phyloP scores from a whole-genome alignment of 768 basidiomycete species.

The Suillus americanus region DNA sequence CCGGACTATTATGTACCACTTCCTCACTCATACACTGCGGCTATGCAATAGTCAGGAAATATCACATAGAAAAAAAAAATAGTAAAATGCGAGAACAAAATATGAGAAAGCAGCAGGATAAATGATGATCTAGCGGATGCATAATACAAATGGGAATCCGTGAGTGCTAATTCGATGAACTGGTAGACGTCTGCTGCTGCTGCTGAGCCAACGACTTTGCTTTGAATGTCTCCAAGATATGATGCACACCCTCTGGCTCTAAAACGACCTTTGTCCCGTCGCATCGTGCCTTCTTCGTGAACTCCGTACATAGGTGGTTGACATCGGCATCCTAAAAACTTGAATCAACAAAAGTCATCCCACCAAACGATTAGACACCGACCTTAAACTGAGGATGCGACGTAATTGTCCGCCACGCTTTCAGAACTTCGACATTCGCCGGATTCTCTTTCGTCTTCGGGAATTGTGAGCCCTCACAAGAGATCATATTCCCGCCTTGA shows the following conservation, averaged over 20 bases:
- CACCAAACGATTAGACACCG: slow-evolving; percentile 21
- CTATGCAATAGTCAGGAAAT: slow-evolving; percentile 2
- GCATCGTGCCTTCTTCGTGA: slow-evolving; percentile 79
- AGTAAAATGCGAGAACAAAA: background rate
- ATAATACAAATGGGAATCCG: slow-evolving; percentile 1
- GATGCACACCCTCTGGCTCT: slow-evolving; percentile 46
- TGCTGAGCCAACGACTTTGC: slow-evolving; percentile 21
- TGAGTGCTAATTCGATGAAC: background rate
- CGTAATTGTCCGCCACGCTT: slow-evolving; percentile 77
- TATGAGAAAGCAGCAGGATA: background rate
- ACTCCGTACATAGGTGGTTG: slow-evolving; percentile 75
- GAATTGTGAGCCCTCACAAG: slow-evolving; percentile 66
- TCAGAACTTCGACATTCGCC: slow-evolving; percentile 73
- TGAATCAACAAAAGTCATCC: slow-evolving; percentile 3
- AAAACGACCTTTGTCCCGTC: slow-evolving; percentile 84
- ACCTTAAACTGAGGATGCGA: slow-evolving; percentile 78
- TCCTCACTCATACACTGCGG: background rate
- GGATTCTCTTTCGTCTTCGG: slow-evolving; percentile 69
- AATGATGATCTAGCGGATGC: background rate
- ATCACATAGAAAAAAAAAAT: slow-evolving; percentile 1
- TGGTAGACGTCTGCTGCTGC: background rate
- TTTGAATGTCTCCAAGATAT: slow-evolving; percentile 43
- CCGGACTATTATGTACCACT: background rate
- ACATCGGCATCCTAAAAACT: slow-evolving; percentile 66
- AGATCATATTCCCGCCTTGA: slow-evolving; percentile 50